Base-by-base conservation (phyloP, 2,329 filamentous ascomycete species). In the Fusarium graminum region DNA sequence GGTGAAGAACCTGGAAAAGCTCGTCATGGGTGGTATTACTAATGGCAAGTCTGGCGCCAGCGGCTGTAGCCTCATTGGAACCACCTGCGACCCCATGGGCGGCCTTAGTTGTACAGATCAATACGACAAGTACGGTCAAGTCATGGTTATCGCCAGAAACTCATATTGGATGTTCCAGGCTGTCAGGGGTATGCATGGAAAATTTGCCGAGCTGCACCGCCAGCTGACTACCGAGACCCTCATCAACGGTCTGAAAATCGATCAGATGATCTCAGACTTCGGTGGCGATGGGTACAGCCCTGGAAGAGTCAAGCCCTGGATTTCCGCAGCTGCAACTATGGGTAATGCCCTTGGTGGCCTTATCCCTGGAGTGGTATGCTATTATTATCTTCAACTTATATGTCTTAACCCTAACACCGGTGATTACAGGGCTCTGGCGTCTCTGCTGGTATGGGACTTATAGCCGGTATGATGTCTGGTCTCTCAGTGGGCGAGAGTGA, bases 81-180 rank as follows among this genome's bases (percentile, higher is more conserved):
- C 26, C 0, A 12, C 10, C 11, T 65, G 62, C 4, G 34, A 52
- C 4, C 61, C 62, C 1, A 44, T 59, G 38, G 6, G 3, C 1
- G 45, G 50, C 0, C 34, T 66, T 0, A 17, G 50, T 1, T 65
- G 62, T 8, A 38, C 47, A 1, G 36, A 56, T 0, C 62, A 65
- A 9, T 65, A 52, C 3, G 62, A 65, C 4, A 51, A 45, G 11
- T 62, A 44, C 0, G 62, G 61, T 1, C n/a, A 26, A 3, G 22
- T 4, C 22, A 22, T 55, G 0, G 7, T 14, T 1, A 2, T 65
- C 0, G 58, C 52, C 16, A 65, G 65, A 38, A 57, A 47, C 16
- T 65, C 61, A 4, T 65, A 65, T 45, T 65, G 56, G 62, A 51
- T 34, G 3, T 66, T 65, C 1, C 61, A 62, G 12, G 57, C 61